phyloP scores from a whole-genome alignment of 2,329 filamentous ascomycete genomes.

The Tolypocladium inflatum region DNA sequence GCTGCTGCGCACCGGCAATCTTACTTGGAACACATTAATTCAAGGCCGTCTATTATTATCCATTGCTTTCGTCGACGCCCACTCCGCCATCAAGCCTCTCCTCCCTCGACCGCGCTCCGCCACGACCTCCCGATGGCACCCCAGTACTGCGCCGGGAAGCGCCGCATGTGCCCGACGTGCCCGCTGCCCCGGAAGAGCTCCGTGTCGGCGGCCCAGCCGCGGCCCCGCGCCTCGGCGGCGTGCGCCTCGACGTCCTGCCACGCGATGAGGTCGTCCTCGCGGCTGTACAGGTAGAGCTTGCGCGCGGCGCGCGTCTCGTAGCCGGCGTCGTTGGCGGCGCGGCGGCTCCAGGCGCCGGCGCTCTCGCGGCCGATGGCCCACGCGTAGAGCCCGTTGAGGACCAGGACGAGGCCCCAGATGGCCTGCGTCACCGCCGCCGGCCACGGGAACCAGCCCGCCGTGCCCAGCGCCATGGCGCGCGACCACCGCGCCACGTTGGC shows the following conservation, averaged over 20 bases:
- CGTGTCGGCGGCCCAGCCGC: slow-evolving; percentile 38
- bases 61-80: no score
- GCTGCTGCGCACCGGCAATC: not conserved
- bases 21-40: not conserved
- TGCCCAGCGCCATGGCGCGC: slow-evolving; percentile 41
- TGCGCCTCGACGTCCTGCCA: slow-evolving; percentile 47
- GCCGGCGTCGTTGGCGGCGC: slow-evolving; percentile 25
- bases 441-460: slow-evolving; percentile 36
- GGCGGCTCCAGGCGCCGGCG: slow-evolving; percentile 28
- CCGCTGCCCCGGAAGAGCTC: slow-evolving; percentile 47
- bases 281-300: slow-evolving; percentile 49
- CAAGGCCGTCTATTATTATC: no score
- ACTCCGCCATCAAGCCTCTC: not conserved
- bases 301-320: slow-evolving; percentile 26
- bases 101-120: slow-evolving; percentile 3
- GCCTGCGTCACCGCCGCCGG: slow-evolving; percentile 36
- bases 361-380: slow-evolving; percentile 27
- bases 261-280: slow-evolving; percentile 45
- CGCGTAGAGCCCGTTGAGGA: slow-evolving; percentile 22
- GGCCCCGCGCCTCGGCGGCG: slow-evolving; percentile 32
- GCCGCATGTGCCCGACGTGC: slow-evolving; percentile 53
- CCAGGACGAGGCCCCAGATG: slow-evolving; percentile 35
- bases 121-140: slow-evolving; percentile 23
- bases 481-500: slow-evolving; percentile 40
- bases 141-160: slow-evolving; percentile 51